A percentile compares a stretch with the other conserved stretches of the same genome.
Evolutionary conservation across 2,329 filamentous ascomycete genomes (phyloP).

Genomic region (Juglanconis sp.): DNA sequence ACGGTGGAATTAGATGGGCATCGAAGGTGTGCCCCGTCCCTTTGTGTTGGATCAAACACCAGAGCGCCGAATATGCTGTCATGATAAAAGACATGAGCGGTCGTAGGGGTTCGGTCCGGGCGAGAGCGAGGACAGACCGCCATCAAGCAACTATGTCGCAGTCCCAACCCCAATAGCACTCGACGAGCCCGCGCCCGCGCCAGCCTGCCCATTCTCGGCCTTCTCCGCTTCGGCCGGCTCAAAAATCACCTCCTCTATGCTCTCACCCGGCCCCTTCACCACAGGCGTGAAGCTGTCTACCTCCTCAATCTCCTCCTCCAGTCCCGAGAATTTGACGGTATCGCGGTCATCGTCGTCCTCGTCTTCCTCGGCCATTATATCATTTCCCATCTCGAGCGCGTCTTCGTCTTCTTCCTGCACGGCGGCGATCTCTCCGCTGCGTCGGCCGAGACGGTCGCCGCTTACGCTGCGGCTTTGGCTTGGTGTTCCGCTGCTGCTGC

Average conservation of each 20-base stretch:
- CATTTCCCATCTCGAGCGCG: constrained; percentile 27
- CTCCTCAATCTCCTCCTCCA: constrained; percentile 45
- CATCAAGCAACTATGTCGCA: background rate
- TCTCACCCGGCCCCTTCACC: constrained; percentile 17
- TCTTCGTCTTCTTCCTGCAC: constrained; percentile 63
- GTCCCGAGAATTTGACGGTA: constrained; percentile 47
- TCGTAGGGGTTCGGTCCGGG: no score
- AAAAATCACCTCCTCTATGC: constrained; percentile 19
- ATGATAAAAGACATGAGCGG: no score
- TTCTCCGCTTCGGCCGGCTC: constrained; percentile 14
- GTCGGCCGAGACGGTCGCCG: constrained; percentile 58
- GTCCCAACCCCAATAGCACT: background rate
- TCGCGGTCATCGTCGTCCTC: constrained; percentile 37
- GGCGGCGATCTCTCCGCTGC: constrained; percentile 68
- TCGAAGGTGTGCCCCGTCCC: background rate
- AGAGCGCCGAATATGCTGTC: no score
- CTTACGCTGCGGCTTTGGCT: constrained; percentile 56
- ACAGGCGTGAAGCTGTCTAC: constrained; percentile 19
- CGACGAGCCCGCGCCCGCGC: background rate
- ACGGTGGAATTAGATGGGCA: background rate
- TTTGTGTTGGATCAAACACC: no score
- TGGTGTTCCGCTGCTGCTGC: constrained; percentile 31
- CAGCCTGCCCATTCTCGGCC: background rate
- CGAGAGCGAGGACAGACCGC: background rate
- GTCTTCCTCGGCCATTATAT: constrained; percentile 30